Evolutionary conservation across 208 protist genomes (phyloP).

Genomic region (Trichomonas tenax): DNA sequence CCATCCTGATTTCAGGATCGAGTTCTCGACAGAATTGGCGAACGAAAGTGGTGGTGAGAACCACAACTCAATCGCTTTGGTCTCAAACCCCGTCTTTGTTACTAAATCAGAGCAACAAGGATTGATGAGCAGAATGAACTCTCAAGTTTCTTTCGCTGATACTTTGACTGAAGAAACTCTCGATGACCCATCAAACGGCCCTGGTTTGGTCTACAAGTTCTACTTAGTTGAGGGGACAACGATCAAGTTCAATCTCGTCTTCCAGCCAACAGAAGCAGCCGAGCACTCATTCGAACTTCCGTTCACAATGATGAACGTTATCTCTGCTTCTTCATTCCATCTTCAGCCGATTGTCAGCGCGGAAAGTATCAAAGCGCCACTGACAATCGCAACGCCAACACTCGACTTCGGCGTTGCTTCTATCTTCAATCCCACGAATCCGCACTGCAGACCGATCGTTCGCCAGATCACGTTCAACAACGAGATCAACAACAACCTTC

Average conservation of each 20-base stretch:
- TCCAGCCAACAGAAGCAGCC: neutral
- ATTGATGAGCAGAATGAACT: neutral
- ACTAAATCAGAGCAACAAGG: neutral
- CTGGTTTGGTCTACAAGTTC: neutral
- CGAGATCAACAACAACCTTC: neutral
- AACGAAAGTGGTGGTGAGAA: neutral
- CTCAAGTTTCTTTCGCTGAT: neutral
- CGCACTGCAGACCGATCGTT: neutral
- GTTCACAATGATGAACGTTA: slow-evolving; percentile 10
- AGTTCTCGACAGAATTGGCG: neutral
- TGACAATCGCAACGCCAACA: neutral
- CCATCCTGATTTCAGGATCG: neutral
- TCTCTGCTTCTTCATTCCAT: slow-evolving; percentile 9
- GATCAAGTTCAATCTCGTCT: neutral
- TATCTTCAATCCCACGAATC: neutral
- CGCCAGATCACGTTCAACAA: neutral
- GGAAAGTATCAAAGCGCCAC: neutral
- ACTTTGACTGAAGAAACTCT: no score
- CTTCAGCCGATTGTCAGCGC: neutral
- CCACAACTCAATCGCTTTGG: neutral
- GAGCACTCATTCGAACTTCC: slow-evolving; percentile 16
- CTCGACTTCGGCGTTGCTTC: neutral
- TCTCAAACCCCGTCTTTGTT: neutral
- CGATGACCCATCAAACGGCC: neutral
- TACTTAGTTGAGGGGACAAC: neutral